Evolutionary conservation across 2,329 filamentous ascomycete genomes (phyloP).

Genomic region (Penicillium oxalicum): DNA sequence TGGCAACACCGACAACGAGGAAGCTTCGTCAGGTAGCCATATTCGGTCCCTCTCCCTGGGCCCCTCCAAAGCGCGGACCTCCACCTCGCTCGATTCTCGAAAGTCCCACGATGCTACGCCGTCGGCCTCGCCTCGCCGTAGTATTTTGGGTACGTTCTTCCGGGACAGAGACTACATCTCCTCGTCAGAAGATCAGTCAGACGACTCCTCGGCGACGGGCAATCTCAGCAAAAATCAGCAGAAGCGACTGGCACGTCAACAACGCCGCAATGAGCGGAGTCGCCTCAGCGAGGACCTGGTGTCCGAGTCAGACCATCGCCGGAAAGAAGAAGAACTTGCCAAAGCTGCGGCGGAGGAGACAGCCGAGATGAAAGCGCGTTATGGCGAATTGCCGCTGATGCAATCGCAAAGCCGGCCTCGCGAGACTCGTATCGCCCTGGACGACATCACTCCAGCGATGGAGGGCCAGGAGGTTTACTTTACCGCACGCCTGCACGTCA

Average conservation of each 20-base stretch:
- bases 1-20: constrained; percentile 22
- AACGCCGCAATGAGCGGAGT: constrained; percentile 34
- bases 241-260: constrained; percentile 38
- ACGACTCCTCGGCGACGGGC: constrained; percentile 33
- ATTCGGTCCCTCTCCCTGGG: constrained; percentile 15
- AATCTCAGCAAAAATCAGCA: constrained; percentile 43
- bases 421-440: constrained; percentile 45
- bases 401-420: constrained; percentile 50
- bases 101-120: constrained; percentile 6
- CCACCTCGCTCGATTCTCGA: constrained; percentile 12
- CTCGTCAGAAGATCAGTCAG: constrained; percentile 40
- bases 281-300: constrained; percentile 42
- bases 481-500: constrained; percentile 67
- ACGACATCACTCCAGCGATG: constrained; percentile 47
- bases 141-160: constrained; percentile 38
- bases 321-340: constrained; percentile 39
- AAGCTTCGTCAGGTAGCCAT: constrained; percentile 19
- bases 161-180: constrained; percentile 38
- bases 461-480: constrained; percentile 59
- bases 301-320: constrained; percentile 36
- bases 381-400: constrained; percentile 54
- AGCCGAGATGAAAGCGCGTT: constrained; percentile 53
- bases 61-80: constrained; percentile 9
- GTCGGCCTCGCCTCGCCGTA: constrained; percentile 33
- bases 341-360: constrained; percentile 51